Evolutionary conservation across 805 yeast species (phyloP).

Genomic region (Suhomyces faveliae): DNA sequence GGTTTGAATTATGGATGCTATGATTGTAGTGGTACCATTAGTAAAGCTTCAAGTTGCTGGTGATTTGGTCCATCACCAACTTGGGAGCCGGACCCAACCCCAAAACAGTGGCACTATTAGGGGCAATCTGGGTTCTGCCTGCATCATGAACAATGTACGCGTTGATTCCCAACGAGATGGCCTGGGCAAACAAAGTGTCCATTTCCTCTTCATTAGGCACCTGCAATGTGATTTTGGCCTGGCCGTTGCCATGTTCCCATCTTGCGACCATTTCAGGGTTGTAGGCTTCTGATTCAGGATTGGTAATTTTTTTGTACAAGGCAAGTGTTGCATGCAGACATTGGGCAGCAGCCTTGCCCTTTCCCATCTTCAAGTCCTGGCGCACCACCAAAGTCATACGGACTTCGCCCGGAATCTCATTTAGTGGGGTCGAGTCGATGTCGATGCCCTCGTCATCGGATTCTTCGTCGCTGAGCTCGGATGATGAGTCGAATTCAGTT

Average conservation of each 20-base stretch:
- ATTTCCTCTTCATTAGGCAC: constrained; percentile 66
- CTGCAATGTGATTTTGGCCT: constrained; percentile 89
- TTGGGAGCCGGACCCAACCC: constrained; percentile 98
- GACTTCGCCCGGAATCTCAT: constrained; percentile 74
- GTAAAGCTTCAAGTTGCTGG: constrained; percentile 74
- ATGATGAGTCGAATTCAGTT: constrained; percentile 23
- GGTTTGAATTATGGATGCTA: not conserved
- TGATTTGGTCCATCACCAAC: constrained; percentile 71
- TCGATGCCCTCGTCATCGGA: constrained; percentile 54
- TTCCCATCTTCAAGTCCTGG: constrained; percentile 85
- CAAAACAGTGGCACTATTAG: constrained; percentile 94
- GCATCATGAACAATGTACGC: constrained; percentile 89
- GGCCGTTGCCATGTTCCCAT: constrained; percentile 81
- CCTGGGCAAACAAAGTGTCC: constrained; percentile 76
- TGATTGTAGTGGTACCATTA: no score
- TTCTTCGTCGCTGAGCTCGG: constrained; percentile 35
- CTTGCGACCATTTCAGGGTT: constrained; percentile 63
- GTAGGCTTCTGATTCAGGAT: constrained; percentile 49
- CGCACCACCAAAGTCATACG: constrained; percentile 87
- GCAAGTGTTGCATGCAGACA: constrained; percentile 97
- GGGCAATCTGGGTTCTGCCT: constrained; percentile 94
- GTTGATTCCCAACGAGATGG: constrained; percentile 75
- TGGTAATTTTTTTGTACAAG: constrained; percentile 67
- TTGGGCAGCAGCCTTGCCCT: constrained; percentile 97
- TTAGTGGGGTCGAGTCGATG: constrained; percentile 58